These are phyloP conservation scores for Pittosporum tobira DNA, from an alignment of 129 eudicot species.

Conservation along the genomic window DNA sequence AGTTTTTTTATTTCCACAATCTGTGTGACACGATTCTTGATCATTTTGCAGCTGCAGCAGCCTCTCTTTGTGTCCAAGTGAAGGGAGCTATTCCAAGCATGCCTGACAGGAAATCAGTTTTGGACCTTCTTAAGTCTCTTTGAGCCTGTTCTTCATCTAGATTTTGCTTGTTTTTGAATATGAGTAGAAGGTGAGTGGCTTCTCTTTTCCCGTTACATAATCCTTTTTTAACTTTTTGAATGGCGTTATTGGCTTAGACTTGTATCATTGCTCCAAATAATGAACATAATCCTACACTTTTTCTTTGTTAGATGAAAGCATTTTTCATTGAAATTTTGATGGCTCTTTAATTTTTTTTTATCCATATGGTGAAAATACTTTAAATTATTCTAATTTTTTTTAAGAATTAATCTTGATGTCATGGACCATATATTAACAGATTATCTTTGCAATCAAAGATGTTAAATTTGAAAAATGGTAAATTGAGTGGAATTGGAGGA, in stretches of 20 bases:
- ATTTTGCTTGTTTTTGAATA: conserved; percentile 1
- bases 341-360: neutral
- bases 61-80: conserved; percentile 94
- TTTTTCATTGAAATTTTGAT: neutral
- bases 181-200: conserved; percentile 22
- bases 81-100: conserved; percentile 98
- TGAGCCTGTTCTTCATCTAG: conserved; percentile 12
- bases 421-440: too few relatives aligned
- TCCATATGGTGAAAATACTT: neutral
- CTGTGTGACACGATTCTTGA: conserved; percentile 15
- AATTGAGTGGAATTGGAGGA: too few relatives aligned
- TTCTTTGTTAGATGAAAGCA: too few relatives aligned
- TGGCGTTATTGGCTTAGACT: neutral
- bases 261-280: too few relatives aligned
- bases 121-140: conserved; percentile 55
- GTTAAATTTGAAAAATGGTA: too few relatives aligned
- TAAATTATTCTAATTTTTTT: too few relatives aligned
- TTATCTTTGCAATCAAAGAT: too few relatives aligned
- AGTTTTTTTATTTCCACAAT: neutral
- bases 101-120: conserved; percentile 79
- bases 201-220: neutral
- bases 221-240: conserved; percentile 1
- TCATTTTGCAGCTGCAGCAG: conserved; percentile 82
- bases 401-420: too few relatives aligned
- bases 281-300: too few relatives aligned